phyloP scores from a whole-genome alignment of 306 rosid genomes.

The Prunus salicina region DNA sequence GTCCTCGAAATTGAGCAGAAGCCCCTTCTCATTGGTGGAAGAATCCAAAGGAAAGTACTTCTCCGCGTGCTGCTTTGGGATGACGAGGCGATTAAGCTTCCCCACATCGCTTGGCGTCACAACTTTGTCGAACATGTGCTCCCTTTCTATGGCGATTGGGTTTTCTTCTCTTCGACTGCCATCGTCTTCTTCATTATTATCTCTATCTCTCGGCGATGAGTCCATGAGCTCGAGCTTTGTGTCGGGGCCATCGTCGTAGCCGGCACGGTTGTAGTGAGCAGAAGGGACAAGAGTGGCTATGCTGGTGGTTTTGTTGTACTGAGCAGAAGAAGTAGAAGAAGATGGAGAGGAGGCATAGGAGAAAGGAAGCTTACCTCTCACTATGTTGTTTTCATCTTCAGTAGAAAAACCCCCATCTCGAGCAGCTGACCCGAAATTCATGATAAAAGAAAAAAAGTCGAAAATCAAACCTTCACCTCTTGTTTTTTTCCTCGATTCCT shows the following conservation, averaged over 20 bases:
- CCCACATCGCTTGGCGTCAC: conserved; percentile 58
- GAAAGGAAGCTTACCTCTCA: conserved; percentile 20
- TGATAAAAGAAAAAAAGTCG: neutral
- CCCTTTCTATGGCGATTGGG: conserved; percentile 13
- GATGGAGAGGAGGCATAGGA: conserved; percentile 16
- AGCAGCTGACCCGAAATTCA: conserved; percentile 29
- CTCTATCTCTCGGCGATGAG: conserved; percentile 12
- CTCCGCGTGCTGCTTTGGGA: conserved; percentile 55
- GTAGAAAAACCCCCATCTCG: conserved; percentile 15
- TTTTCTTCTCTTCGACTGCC: neutral
- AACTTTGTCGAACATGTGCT: conserved; percentile 52
- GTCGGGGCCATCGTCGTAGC: conserved; percentile 1
- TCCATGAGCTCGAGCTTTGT: conserved; percentile 36
- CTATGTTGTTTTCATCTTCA: conserved; percentile 2
- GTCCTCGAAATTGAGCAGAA: conserved; percentile 76
- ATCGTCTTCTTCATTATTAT: neutral
- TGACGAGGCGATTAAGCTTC: conserved; percentile 43
- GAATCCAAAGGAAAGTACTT: conserved; percentile 58
- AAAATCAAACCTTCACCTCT: neutral
- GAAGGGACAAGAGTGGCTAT: neutral
- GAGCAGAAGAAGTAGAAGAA: conserved; percentile 2
- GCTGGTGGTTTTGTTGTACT: neutral
- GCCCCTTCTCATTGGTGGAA: conserved; percentile 67
- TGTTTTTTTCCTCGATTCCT: neutral
- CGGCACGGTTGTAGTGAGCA: neutral